phyloP scores from a whole-genome alignment of 1,284 basidiomycete species.

The Sporisorium scitamineum region DNA sequence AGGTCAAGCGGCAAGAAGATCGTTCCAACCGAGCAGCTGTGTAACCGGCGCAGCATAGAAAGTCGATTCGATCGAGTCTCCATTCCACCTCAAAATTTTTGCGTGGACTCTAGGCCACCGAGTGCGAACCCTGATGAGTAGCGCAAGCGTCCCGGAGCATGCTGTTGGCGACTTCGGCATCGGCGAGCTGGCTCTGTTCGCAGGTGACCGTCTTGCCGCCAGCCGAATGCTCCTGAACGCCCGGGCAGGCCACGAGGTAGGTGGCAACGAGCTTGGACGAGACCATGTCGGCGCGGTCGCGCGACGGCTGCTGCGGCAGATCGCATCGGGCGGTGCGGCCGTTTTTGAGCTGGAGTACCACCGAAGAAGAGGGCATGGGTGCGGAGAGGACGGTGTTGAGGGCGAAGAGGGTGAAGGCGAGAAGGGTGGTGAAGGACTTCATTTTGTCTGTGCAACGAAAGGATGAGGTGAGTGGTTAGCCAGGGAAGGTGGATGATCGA shows the following conservation, averaged over 20 bases:
- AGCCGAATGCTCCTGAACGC: background rate
- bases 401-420: conserved; percentile 1
- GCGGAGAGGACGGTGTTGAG: background rate
- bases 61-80: background rate
- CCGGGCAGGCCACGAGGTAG: conserved; percentile 14
- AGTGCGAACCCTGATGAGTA: conserved; percentile 1
- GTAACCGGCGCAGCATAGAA: background rate
- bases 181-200: conserved; percentile 12
- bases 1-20: background rate
- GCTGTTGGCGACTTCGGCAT: background rate
- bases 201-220: conserved; percentile 13
- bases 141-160: conserved; percentile 16
- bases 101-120: no score
- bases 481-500: background rate
- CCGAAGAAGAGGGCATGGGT: conserved; percentile 2
- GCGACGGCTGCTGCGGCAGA: background rate
- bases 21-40: background rate
- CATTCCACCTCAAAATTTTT: background rate
- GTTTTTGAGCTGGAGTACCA: conserved; percentile 17
- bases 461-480: background rate
- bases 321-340: conserved; percentile 6
- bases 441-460: background rate
- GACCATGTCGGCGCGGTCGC: conserved; percentile 15
- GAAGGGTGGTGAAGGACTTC: background rate
- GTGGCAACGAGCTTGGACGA: conserved; percentile 23